Conservation (phyloP, 768 basidiomycete genomes). For the Mycena vitilis region DNA sequence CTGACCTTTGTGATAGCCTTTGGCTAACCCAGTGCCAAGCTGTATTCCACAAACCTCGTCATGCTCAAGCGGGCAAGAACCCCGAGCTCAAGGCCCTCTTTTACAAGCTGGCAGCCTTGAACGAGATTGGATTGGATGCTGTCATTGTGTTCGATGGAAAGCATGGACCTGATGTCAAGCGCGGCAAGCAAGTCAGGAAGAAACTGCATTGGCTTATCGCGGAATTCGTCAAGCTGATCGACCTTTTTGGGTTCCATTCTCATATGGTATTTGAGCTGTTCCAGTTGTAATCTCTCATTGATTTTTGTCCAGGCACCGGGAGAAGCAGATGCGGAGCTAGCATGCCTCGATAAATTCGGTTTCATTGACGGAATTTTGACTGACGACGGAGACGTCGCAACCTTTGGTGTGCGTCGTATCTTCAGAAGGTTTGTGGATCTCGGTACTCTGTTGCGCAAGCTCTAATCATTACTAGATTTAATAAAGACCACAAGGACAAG, state of each 20-base stretch:
- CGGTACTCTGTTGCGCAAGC: not conserved
- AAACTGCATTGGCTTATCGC: not conserved
- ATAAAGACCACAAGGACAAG: conserved; percentile 59
- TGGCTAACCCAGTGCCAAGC: conserved; percentile 26
- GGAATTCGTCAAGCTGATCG: not conserved
- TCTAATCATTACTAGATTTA: conserved; percentile 43
- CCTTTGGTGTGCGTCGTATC: not conserved
- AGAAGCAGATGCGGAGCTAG: not conserved
- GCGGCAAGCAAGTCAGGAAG: conserved; percentile 45
- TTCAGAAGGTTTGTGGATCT: not conserved
- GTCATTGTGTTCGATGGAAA: conserved; percentile 67
- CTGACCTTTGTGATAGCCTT: conserved; percentile 5
- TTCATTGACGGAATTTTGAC: not conserved
- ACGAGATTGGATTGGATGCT: conserved; percentile 49
- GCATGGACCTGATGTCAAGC: conserved; percentile 53
- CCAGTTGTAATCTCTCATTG: not conserved
- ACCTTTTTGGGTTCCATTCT: not conserved
- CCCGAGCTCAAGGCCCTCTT: conserved; percentile 59
- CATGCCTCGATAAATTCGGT: not conserved
- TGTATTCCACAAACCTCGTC: conserved; percentile 20
- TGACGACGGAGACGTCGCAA: not conserved
- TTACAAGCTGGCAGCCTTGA: conserved; percentile 52
- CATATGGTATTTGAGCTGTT: not conserved
- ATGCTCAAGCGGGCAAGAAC: conserved; percentile 50
- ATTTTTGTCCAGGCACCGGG: not conserved